A percentile compares a stretch with the other conserved stretches of the same genome.
Conservation (phyloP, 2,329 filamentous ascomycete species). For the Hymenotorrendiella dingleyae region DNA sequence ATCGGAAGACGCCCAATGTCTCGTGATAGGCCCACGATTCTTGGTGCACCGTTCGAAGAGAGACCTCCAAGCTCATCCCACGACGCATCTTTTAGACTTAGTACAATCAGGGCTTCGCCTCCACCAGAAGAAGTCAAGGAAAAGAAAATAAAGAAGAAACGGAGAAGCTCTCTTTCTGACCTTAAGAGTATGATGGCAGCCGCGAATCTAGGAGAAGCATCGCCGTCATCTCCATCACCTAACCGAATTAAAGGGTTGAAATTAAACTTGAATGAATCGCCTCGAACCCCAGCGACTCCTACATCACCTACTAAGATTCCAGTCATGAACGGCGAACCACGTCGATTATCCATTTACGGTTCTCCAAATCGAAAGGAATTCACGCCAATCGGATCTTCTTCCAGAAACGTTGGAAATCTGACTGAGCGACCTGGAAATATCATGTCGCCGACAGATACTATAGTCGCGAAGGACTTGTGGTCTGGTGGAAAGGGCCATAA, state of each 20-base stretch:
- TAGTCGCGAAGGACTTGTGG: conserved; percentile 27
- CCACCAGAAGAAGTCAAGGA: conserved; percentile 38
- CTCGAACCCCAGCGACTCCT: conserved; percentile 29
- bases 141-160: conserved; percentile 62
- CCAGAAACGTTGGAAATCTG: conserved; percentile 24
- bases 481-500: conserved; percentile 19
- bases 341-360: conserved; percentile 16
- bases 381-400: conserved; percentile 9
- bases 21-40: conserved; percentile 54
- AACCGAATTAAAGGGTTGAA: conserved; percentile 18
- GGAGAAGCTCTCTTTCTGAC: conserved; percentile 87
- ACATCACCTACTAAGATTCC: conserved; percentile 30
- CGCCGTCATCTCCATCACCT: conserved; percentile 27
- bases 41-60: conserved; percentile 59
- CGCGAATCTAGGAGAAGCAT: conserved; percentile 44
- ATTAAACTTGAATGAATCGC: conserved; percentile 22
- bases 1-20: conserved; percentile 51
- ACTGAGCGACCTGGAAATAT: conserved; percentile 28
- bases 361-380: conserved; percentile 29
- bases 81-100: conserved; percentile 18
- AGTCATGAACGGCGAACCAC: conserved; percentile 21
- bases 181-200: conserved; percentile 64
- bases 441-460: conserved; percentile 22
- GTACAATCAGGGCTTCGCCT: conserved; percentile 29
- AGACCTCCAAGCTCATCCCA: conserved; percentile 54